A percentile compares a stretch with the other conserved stretches of the same genome.
Conservation (phyloP, 306 rosid genomes). For the Clitoria ternatea region DNA sequence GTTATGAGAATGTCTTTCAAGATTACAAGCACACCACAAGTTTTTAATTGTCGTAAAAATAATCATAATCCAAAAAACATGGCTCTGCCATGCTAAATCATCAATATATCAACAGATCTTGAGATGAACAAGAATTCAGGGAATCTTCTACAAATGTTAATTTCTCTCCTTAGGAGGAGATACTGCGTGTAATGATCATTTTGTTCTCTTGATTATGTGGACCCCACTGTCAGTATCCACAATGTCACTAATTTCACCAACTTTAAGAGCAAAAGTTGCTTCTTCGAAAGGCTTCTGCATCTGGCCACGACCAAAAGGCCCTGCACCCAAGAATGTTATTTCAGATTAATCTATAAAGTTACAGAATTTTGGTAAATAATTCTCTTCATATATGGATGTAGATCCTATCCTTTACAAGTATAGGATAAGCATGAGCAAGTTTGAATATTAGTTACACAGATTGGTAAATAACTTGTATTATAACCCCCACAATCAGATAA, state of each 20-base stretch:
- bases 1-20: constrained; percentile 18
- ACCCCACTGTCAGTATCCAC: constrained; percentile 95
- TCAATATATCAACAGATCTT: constrained; percentile 22
- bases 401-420: not conserved
- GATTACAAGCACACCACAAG: constrained; percentile 37
- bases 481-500: not conserved
- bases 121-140: constrained; percentile 22
- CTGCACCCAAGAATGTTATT: constrained; percentile 41
- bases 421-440: too few species aligned
- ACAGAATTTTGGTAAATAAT: not conserved
- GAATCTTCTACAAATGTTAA: constrained; percentile 23
- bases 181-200: constrained; percentile 28
- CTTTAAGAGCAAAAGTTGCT: constrained; percentile 67
- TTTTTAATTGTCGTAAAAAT: constrained; percentile 25
- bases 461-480: too few species aligned
- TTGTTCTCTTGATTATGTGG: constrained; percentile 86
- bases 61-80: constrained; percentile 35
- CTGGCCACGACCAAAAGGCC: constrained; percentile 93
- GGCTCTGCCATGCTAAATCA: constrained; percentile 29
- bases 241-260: constrained; percentile 84
- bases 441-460: too few species aligned
- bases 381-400: not conserved
- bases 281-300: constrained; percentile 99
- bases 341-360: not conserved
- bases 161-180: constrained; percentile 25